Percentiles rank a stretch among this genome's conserved stretches.
phyloP scores from a whole-genome alignment of 352 stramenopile species.

The Blastocystis sp. region DNA sequence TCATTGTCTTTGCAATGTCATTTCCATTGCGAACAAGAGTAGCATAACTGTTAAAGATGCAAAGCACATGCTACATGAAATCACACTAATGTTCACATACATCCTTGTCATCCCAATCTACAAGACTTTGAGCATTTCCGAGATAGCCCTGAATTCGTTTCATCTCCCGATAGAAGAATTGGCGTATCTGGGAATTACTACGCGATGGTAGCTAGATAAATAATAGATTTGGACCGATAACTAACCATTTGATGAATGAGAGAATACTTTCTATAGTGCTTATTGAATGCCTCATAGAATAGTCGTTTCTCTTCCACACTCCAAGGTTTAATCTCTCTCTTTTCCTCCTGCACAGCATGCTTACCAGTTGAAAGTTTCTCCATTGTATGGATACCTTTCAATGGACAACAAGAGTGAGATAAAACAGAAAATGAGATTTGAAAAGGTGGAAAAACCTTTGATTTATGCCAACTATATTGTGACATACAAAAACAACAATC shows the following conservation, averaged over 20 bases:
- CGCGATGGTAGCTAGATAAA: slow-evolving; percentile 11
- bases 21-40: background rate
- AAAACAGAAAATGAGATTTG: background rate
- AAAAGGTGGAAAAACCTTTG: background rate
- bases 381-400: background rate
- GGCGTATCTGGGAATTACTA: slow-evolving; percentile 9
- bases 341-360: slow-evolving; percentile 2
- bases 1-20: slow-evolving; percentile 36
- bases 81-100: background rate
- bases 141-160: slow-evolving; percentile 44
- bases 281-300: slow-evolving; percentile 46
- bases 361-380: background rate
- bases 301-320: slow-evolving; percentile 14
- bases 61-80: slow-evolving; percentile 7
- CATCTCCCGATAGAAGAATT: slow-evolving; percentile 47
- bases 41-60: slow-evolving; percentile 55
- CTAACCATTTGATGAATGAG: slow-evolving; percentile 47
- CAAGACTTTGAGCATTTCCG: slow-evolving; percentile 33
- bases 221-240: background rate
- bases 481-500: background rate
- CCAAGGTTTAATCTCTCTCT: slow-evolving; percentile 20
- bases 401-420: background rate
- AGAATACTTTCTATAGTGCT: slow-evolving; percentile 53
- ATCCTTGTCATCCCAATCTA: slow-evolving; percentile 52
- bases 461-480: background rate